Conservation (phyloP, 2,329 filamentous ascomycete species). For the Alternaria conjuncta region DNA sequence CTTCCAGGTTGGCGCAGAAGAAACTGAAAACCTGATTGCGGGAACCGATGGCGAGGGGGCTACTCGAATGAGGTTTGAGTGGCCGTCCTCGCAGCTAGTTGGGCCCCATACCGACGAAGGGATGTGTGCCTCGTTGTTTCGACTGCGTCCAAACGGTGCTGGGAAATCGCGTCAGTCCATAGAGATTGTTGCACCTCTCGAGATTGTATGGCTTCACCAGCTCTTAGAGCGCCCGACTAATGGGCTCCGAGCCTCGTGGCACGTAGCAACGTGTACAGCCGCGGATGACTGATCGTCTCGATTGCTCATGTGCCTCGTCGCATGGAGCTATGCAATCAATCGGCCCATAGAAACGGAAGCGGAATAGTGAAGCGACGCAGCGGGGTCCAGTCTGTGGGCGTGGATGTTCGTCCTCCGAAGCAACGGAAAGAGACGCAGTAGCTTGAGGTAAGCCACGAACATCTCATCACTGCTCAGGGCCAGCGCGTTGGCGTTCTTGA, state of each 20-base stretch:
- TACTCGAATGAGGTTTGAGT: neutral
- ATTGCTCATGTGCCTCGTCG: neutral
- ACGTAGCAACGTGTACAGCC: neutral
- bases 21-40: neutral
- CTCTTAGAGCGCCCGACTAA: neutral
- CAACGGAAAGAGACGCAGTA: too few species aligned
- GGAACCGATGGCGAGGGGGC: neutral
- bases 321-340: neutral
- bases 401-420: neutral
- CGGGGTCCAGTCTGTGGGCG: too few species aligned
- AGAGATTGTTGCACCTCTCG: neutral
- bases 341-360: neutral
- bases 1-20: neutral
- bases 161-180: neutral
- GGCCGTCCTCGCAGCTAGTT: neutral
- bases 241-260: neutral
- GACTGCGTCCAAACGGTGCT: neutral
- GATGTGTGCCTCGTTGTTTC: neutral
- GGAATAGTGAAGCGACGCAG: neutral
- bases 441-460: too few species aligned
- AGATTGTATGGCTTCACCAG: neutral
- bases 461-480: conserved; percentile 24
- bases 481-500: conserved; percentile 38
- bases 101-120: neutral
- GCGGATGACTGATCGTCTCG: neutral